Evolutionary conservation across 208 protist genomes (phyloP), one percentile per base, ranked within the genome.

Genomic region (Naegleria fowleri): DNA sequence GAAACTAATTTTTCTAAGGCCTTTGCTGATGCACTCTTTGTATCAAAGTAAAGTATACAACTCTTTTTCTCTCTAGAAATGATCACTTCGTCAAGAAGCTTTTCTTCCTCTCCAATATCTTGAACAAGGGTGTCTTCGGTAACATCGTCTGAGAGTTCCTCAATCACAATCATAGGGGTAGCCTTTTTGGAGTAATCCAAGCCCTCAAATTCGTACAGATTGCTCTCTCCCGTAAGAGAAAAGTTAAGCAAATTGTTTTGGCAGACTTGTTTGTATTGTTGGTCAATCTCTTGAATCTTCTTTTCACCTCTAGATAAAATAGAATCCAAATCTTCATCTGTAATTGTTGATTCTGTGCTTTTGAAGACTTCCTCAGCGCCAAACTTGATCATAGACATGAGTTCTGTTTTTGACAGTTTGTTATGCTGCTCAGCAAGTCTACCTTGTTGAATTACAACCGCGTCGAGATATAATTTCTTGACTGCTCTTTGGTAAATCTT

Each of bases 381-480:
- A 93, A 98, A 99, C 33, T 96, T 96, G 86, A 99, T 98, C 97
- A 99, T 99, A 86, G 95, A 95, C 25, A 99, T 94, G 79, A 99
- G 90, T 92, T 99, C 98, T 55, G 98, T 97, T 85, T 97, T 98
- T 39, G 94, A 96, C 9, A 97, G 93, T 84, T 95, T 94, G 41
- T 39, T 90, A 85, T 96, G 93, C 43, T 92, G 39, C 39, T 90
- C 58, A 29, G 36, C 83, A 83, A 98, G 91, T n/a, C 96, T 95
- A 9, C 98, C 98, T 92, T 99, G 97, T 96, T 99, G 98, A 85
- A 99, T 99, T 40, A 99, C 98, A 38, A 99, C 92, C 6, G 97
- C 98, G 94, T 99, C 98, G 90, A 99, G 94, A 84, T 98, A 98
- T 16, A 99, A 95, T 92, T 99, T 99, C 92, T 97, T 98, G 55